Conservation (phyloP, 2,329 filamentous ascomycete species). For the Tolypocladium amazonense region DNA sequence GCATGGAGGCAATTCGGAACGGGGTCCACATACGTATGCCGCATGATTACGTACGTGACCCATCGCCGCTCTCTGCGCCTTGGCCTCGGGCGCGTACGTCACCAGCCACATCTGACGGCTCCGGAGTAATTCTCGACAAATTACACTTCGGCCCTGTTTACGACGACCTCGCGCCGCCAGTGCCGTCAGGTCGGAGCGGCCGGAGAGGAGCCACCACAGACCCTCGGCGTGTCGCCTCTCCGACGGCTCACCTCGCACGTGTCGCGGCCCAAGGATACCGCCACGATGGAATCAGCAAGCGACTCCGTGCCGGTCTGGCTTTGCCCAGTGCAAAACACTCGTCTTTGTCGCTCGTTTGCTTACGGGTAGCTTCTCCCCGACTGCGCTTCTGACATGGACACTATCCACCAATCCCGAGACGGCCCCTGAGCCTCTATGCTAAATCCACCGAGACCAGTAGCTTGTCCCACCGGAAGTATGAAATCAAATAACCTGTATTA, state of each 20-base stretch:
- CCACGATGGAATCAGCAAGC: background rate
- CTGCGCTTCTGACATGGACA: too few relatives aligned
- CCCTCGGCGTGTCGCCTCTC: too few relatives aligned
- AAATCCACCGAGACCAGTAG: background rate
- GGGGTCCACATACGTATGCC: background rate
- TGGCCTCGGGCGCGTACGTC: background rate
- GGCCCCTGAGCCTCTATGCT: background rate
- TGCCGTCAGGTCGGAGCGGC: background rate
- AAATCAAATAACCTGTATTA: background rate
- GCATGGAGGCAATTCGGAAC: background rate
- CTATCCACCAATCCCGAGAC: background rate
- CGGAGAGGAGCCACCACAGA: background rate
- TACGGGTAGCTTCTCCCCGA: too few relatives aligned
- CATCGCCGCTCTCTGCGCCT: background rate
- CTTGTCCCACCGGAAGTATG: background rate
- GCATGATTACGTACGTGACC: background rate
- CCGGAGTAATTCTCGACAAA: too few relatives aligned
- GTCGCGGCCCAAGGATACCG: background rate
- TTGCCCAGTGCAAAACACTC: background rate
- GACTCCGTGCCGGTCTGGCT: background rate
- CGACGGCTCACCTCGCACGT: background rate
- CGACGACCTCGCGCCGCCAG: too few relatives aligned
- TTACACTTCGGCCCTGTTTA: too few relatives aligned
- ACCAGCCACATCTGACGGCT: background rate
- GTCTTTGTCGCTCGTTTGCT: background rate